A percentile compares a stretch with the other conserved stretches of the same genome.
phyloP scores from a whole-genome alignment of 768 basidiomycete genomes.

The Filobasidium floriforme region DNA sequence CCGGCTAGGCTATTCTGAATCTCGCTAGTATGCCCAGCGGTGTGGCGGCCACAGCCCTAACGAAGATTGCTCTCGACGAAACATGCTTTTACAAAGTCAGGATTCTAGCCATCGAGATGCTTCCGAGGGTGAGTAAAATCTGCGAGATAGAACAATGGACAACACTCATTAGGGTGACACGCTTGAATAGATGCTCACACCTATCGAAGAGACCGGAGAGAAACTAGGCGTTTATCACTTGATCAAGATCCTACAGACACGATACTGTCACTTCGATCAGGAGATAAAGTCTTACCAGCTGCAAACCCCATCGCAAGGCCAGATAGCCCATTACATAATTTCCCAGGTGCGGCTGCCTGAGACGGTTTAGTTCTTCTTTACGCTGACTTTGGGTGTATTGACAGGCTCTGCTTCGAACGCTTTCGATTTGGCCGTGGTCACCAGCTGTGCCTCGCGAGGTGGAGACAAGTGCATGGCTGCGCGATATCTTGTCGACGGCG shows the following conservation, averaged over 20 bases:
- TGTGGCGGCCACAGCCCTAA: slow-evolving; percentile 59
- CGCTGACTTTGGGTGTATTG: not conserved
- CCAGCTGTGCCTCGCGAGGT: not conserved
- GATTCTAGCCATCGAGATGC: slow-evolving; percentile 80
- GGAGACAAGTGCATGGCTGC: not conserved
- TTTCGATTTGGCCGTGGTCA: not conserved
- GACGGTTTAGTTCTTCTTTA: not conserved
- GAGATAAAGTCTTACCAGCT: not conserved
- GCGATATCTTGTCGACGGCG: not conserved
- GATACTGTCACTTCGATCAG: not conserved
- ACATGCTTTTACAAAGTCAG: slow-evolving; percentile 96
- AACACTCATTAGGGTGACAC: no score
- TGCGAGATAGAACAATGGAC: not conserved
- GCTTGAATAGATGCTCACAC: not conserved
- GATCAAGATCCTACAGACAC: slow-evolving; percentile 13
- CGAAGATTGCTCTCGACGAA: slow-evolving; percentile 84
- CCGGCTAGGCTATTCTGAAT: slow-evolving; percentile 75
- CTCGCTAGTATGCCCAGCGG: slow-evolving; percentile 50
- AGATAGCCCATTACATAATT: not conserved
- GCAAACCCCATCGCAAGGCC: not conserved
- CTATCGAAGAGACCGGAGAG: slow-evolving; percentile 1
- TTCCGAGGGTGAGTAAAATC: slow-evolving; percentile 59
- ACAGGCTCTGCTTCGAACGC: not conserved
- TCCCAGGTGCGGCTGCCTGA: not conserved
- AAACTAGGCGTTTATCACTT: not conserved